phyloP scores from a whole-genome alignment of 257 asterid species.

The Ajuga chamaepitys region DNA sequence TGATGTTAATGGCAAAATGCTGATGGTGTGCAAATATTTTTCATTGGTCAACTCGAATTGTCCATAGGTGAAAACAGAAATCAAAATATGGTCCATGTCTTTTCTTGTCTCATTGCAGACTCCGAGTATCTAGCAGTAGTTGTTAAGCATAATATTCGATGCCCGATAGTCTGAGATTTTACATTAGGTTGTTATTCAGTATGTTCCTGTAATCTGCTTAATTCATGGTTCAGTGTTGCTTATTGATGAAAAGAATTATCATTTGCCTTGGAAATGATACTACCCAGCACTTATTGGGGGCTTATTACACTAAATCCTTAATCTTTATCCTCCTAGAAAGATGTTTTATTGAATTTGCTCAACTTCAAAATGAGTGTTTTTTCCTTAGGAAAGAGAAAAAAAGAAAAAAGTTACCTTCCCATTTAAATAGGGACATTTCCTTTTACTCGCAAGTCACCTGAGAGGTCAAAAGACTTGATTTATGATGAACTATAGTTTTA shows the following conservation, averaged over 20 bases:
- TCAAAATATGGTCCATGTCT: neutral
- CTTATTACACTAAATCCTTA: neutral
- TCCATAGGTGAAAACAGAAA: neutral
- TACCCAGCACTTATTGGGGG: neutral
- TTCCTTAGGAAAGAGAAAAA: neutral
- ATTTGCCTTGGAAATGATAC: neutral
- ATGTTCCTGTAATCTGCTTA: neutral
- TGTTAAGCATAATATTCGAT: neutral
- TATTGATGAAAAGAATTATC: neutral
- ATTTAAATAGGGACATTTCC: neutral
- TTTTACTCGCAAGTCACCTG: neutral
- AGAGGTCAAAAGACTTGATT: neutral
- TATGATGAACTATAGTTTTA: neutral
- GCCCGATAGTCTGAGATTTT: neutral
- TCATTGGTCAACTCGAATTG: neutral
- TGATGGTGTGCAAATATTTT: neutral
- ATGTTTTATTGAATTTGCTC: neutral
- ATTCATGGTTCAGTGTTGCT: neutral
- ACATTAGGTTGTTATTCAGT: neutral
- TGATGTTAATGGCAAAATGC: neutral
- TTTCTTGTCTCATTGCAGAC: neutral
- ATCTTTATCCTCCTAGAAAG: neutral
- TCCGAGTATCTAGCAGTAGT: neutral
- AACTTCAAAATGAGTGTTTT: neutral
- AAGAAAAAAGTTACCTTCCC: neutral